These are phyloP conservation scores for Dictyostelium firmibasis DNA, from an alignment of 78 protist genomes.

Conservation along the genomic window DNA sequence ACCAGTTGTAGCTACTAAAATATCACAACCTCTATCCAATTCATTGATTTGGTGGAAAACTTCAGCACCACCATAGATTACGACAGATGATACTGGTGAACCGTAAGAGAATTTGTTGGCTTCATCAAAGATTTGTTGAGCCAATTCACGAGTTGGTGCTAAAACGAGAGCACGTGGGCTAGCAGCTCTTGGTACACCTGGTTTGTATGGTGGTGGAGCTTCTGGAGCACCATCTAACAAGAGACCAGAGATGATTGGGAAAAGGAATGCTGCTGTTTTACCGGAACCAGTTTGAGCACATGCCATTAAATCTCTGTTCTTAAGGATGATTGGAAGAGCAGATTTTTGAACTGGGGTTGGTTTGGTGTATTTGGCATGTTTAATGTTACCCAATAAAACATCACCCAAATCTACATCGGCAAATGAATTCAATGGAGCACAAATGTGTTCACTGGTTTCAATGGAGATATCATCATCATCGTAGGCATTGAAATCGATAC, in stretches of 20 bases:
- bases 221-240: constrained; percentile 75
- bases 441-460: constrained; percentile 74
- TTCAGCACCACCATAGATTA: constrained; percentile 99
- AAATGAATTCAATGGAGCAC: constrained; percentile 66
- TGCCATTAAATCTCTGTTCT: constrained; percentile 98
- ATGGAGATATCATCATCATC: constrained; percentile 83
- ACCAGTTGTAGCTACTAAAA: constrained; percentile 99
- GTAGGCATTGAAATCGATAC: constrained; percentile 52
- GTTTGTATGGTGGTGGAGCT: constrained; percentile 40
- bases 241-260: constrained; percentile 87
- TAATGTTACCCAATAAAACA: constrained; percentile 60
- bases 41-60: constrained; percentile 92
- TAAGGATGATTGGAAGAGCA: constrained; percentile 92
- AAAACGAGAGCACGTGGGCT: constrained; percentile 92
- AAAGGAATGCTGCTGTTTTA: constrained; percentile 97
- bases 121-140: constrained; percentile 95
- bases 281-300: constrained; percentile 99
- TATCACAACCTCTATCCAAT: constrained; percentile 96
- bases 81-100: constrained; percentile 86
- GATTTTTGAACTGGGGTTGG: constrained; percentile 99
- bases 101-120: constrained; percentile 92
- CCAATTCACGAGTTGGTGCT: constrained; percentile 99
- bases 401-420: constrained; percentile 74
- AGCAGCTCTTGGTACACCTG: constrained; percentile 58
- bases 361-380: constrained; percentile 81